Evolutionary conservation across 306 rosid species (phyloP).

Genomic region (Fragaria ananassa): DNA sequence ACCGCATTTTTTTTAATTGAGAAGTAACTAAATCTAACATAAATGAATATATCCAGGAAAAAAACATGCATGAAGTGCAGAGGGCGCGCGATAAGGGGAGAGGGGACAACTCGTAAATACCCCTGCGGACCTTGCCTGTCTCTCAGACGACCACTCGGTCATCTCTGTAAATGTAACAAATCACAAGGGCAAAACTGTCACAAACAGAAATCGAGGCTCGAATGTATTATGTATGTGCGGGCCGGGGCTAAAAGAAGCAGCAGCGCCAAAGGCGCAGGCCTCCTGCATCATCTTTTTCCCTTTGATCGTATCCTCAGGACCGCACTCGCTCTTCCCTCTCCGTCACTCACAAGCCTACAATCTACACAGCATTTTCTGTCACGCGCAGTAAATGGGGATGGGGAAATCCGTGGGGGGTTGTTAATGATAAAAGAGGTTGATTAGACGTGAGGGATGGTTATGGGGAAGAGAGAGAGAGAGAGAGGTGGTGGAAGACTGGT

Average conservation of each 20-base stretch:
- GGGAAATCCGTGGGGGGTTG: not conserved
- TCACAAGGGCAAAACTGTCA: not conserved
- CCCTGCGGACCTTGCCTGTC: constrained; percentile 2
- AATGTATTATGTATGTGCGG: constrained; percentile 14
- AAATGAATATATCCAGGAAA: too few relatives aligned
- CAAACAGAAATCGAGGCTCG: constrained; percentile 14
- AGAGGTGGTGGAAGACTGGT: not conserved
- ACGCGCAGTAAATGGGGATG: not conserved
- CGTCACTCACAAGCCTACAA: not conserved
- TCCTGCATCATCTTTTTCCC: constrained; percentile 19
- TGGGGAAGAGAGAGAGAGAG: not conserved
- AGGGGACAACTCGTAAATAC: constrained; percentile 22
- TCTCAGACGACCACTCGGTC: not conserved
- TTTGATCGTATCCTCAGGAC: not conserved
- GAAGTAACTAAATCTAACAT: too few relatives aligned
- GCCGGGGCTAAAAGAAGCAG: constrained; percentile 26
- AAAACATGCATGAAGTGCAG: not conserved
- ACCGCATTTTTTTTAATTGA: too few relatives aligned
- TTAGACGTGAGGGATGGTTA: not conserved
- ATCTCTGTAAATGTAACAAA: constrained; percentile 7
- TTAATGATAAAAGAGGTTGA: constrained; percentile 9
- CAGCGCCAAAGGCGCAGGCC: constrained; percentile 64
- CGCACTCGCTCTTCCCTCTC: constrained; percentile 22
- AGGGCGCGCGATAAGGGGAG: not conserved
- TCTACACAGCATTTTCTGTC: not conserved